Evolutionary conservation across 768 basidiomycete genomes (phyloP), one percentile per base, ranked within the genome.

Genomic region (Clitopilus passeckerianus): DNA sequence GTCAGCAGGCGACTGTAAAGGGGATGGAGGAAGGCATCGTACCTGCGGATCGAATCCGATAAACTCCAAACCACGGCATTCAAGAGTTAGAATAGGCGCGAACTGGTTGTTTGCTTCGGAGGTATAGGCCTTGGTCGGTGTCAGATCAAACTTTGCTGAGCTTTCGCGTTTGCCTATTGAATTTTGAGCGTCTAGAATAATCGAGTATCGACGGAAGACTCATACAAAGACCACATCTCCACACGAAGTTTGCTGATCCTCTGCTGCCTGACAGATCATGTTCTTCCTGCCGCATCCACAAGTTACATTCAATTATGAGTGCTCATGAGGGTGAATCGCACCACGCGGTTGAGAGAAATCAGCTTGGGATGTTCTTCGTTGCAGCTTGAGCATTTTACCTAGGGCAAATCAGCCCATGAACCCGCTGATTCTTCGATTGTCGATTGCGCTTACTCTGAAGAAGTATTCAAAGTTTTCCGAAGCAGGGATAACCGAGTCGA

Each of bases 41-140:
- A 91, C 92, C 66, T 74, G 74, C 6, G 89, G 89, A 69, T 93
- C 85, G 69, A 95, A 95, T 5, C 72, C 84, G 6, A 77, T 78
- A 61, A 95, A 90, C 68, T 96, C 93, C 16, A 95, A 80, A 5
- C 93, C 94, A 23, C 93, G 82, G 67, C 93, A 96, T 64, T 96
- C 93, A 41, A 96, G 75, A 2, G 80, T 79, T 6, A 93, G 72
- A 27, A 95, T 74, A 4, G 87, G 84, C 0, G 80, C 80, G 53
- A 87, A 86, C 53, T 84, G 78, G 8, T 77, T 85, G 58, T 85
- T 82, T 61, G 89, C 86, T 22, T 89, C 86, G 22, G 78, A 75
- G 0, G 72, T 75, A 70, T 93, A 93, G 1, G 89, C 74, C 54
- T 72, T 72, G 24, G 78, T 70, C 4, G 76, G 73, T 4, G 79